These are phyloP conservation scores for Glonium stellatum DNA, from an alignment of 495 filamentous ascomycete genomes.

Conservation along the genomic window DNA sequence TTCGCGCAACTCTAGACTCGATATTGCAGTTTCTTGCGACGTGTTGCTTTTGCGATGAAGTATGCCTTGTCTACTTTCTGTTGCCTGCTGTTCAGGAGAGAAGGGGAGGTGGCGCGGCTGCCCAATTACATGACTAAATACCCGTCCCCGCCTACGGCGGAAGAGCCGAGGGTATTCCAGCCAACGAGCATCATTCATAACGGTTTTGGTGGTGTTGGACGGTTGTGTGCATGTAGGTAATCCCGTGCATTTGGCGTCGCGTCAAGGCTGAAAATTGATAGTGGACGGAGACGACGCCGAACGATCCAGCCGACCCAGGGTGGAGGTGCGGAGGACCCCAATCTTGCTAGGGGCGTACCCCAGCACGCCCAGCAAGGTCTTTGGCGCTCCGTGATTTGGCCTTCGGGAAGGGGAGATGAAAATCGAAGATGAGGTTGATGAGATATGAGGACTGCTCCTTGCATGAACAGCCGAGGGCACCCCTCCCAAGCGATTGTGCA, in stretches of 20 bases:
- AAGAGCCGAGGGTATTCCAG: not conserved
- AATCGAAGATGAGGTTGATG: not conserved
- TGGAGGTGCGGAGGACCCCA: not conserved
- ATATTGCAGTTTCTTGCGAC: conserved; percentile 19
- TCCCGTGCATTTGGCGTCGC: not conserved
- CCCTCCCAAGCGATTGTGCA: conserved; percentile 5
- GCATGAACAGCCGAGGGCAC: conserved; percentile 1
- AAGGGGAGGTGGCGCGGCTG: not conserved
- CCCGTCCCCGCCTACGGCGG: not conserved
- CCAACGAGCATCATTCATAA: not conserved
- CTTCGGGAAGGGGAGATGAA: not conserved
- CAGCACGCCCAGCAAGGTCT: not conserved
- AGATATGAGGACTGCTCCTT: not conserved
- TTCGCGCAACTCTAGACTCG: conserved; percentile 14
- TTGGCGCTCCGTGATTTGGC: not conserved
- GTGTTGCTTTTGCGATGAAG: conserved; percentile 19
- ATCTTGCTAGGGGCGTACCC: not conserved
- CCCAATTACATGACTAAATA: not conserved
- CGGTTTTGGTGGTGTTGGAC: not conserved
- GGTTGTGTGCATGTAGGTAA: not conserved
- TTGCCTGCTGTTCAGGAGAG: not conserved
- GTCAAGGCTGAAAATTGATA: not conserved
- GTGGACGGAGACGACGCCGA: not conserved
- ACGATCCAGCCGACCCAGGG: not conserved
- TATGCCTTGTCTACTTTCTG: not conserved